phyloP scores from a whole-genome alignment of 108 stramenopile genomes.

The Schizochytrium sp. region DNA sequence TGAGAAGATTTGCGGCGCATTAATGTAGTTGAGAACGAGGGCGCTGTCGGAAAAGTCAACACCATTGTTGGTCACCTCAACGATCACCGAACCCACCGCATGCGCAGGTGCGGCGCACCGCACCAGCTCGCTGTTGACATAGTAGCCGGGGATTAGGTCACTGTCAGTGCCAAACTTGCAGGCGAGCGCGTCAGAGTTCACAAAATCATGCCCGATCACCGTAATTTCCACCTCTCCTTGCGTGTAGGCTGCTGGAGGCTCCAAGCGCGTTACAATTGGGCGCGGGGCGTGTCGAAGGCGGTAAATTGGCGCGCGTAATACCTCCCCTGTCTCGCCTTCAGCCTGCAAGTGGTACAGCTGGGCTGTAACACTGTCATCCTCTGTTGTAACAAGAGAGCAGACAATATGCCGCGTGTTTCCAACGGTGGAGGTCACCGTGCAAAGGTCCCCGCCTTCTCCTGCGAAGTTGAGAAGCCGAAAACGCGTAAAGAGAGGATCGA shows the following conservation, averaged over 20 bases:
- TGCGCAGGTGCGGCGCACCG: background rate
- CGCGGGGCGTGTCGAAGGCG: background rate
- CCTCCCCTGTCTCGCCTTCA: background rate
- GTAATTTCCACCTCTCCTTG: background rate
- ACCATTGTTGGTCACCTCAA: conserved; percentile 37
- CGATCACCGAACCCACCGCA: conserved; percentile 15
- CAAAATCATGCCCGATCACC: background rate
- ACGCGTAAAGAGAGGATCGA: background rate
- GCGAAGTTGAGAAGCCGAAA: background rate
- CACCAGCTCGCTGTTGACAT: background rate
- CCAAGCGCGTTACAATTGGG: background rate
- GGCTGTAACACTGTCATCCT: background rate
- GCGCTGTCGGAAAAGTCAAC: conserved; percentile 26
- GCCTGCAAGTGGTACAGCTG: background rate
- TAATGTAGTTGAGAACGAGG: background rate
- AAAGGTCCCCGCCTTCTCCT: background rate
- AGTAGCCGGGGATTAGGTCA: background rate
- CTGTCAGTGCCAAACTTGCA: background rate
- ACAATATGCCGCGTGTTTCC: background rate
- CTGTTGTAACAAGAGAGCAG: background rate
- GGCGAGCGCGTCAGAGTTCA: background rate
- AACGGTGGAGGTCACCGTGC: background rate
- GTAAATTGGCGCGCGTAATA: background rate
- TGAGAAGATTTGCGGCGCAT: background rate
- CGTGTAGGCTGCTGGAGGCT: background rate